These are phyloP conservation scores for Saksenaea oblongispora DNA, from an alignment of 371 early-diverging fungal genomes.

Conservation along the genomic window DNA sequence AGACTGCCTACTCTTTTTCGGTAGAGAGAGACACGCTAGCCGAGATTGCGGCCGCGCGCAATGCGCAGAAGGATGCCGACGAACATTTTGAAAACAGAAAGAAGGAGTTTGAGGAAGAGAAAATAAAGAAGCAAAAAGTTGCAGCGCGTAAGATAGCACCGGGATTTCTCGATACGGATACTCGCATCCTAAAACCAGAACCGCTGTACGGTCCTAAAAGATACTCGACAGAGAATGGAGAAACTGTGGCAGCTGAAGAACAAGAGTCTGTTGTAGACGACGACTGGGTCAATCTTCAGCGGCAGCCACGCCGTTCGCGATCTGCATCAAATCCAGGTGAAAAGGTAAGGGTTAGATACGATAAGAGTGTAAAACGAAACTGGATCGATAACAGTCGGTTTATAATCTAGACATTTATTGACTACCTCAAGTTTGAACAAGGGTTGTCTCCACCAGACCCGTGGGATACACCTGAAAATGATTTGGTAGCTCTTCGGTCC, in stretches of 20 bases:
- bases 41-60: constrained; percentile 25
- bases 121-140: constrained; percentile 40
- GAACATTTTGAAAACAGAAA: constrained; percentile 23
- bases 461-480: constrained; percentile 68
- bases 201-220: constrained; percentile 14
- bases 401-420: constrained; percentile 30
- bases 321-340: constrained; percentile 6
- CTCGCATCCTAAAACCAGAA: constrained; percentile 49
- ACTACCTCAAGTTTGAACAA: constrained; percentile 71
- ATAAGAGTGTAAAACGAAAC: constrained; percentile 1
- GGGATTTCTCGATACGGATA: constrained; percentile 59
- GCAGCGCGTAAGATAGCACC: constrained; percentile 61
- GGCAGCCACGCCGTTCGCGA: background rate
- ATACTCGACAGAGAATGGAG: background rate
- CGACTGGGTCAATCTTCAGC: background rate
- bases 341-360: background rate
- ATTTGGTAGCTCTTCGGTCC: constrained; percentile 52
- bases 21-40: constrained; percentile 44
- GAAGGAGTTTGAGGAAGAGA: constrained; percentile 37
- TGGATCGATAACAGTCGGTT: background rate
- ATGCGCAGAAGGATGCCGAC: constrained; percentile 21
- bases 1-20: constrained; percentile 39
- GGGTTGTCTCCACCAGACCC: constrained; percentile 75
- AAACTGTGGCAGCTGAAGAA: background rate
- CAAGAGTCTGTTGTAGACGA: background rate